Conservation (phyloP, 495 filamentous ascomycete genomes). For the Hypoxylon lenormandii region DNA sequence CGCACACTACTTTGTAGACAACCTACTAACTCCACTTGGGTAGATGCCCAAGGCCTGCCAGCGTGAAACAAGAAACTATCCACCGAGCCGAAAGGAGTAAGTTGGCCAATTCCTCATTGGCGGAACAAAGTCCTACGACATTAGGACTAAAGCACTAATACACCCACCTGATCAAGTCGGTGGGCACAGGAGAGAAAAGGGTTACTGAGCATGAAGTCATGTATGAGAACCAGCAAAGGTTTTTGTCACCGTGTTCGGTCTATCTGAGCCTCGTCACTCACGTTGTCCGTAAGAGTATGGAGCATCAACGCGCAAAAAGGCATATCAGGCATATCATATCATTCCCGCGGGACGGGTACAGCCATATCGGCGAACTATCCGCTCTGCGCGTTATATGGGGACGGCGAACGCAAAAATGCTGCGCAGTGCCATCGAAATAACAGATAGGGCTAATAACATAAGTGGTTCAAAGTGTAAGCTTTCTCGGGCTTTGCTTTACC, state of each 20-base stretch:
- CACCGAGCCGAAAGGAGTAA: constrained; percentile 17
- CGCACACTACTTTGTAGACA: not conserved
- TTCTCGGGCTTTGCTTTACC: constrained; percentile 35
- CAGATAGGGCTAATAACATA: constrained; percentile 39
- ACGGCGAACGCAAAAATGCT: constrained; percentile 40
- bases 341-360: constrained; percentile 8
- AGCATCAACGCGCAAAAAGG: too few relatives aligned
- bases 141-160: constrained; percentile 4
- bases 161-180: constrained; percentile 11
- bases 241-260: constrained; percentile 8
- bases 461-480: constrained; percentile 31
- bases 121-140: constrained; percentile 38
- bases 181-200: constrained; percentile 7
- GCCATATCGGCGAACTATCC: constrained; percentile 33
- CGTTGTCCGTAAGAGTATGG: not conserved
- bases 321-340: not conserved
- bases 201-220: not conserved
- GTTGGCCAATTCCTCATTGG: constrained; percentile 28
- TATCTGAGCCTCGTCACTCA: constrained; percentile 12
- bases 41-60: constrained; percentile 24
- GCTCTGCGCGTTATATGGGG: constrained; percentile 21
- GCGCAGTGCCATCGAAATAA: constrained; percentile 36
- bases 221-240: not conserved
- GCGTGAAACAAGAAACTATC: constrained; percentile 36
- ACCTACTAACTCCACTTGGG: constrained; percentile 30